A percentile compares a stretch with the other conserved stretches of the same genome.
phyloP scores from a whole-genome alignment of 345 rosid species.

The Clarkia xantiana region DNA sequence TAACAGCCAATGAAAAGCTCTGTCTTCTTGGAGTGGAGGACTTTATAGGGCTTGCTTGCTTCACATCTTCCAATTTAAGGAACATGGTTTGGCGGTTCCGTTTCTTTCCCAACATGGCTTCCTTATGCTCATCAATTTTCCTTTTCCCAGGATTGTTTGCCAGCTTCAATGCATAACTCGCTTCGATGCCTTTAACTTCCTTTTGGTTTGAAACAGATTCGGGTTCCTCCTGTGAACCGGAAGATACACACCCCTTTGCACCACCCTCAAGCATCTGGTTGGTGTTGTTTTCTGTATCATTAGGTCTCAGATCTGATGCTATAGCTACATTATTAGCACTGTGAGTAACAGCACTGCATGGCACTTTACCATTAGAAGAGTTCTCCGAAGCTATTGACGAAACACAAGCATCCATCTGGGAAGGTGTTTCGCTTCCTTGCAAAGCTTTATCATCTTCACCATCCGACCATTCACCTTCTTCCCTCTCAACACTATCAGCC shows the following conservation, averaged over 20 bases:
- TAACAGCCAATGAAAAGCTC: constrained; percentile 35
- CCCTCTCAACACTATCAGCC: constrained; percentile 46
- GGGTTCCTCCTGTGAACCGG: constrained; percentile 37
- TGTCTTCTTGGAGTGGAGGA: constrained; percentile 77
- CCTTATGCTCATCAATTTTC: constrained; percentile 84
- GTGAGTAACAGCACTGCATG: constrained; percentile 18
- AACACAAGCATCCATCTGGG: no score
- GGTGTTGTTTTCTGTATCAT: constrained; percentile 26
- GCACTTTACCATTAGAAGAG: constrained; percentile 17
- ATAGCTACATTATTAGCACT: constrained; percentile 15
- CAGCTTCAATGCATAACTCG: constrained; percentile 51
- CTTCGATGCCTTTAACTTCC: constrained; percentile 75
- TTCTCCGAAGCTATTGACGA: no score
- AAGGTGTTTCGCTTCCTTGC: constrained; percentile 17
- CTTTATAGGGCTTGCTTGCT: constrained; percentile 70
- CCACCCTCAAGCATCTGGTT: constrained; percentile 31
- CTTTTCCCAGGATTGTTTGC: constrained; percentile 65
- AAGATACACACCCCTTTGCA: constrained; percentile 21
- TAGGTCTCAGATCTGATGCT: constrained; percentile 23
- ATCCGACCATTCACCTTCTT: constrained; percentile 97
- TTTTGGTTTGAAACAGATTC: constrained; percentile 29
- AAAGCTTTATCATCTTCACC: constrained; percentile 24
- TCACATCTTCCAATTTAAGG: constrained; percentile 83
- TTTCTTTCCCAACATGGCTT: constrained; percentile 94
- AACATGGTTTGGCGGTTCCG: constrained; percentile 86